Evolutionary conservation across 2,329 filamentous ascomycete genomes (phyloP), one percentile per base, ranked within the genome.

Genomic region (Hymenoscyphus salicellus): DNA sequence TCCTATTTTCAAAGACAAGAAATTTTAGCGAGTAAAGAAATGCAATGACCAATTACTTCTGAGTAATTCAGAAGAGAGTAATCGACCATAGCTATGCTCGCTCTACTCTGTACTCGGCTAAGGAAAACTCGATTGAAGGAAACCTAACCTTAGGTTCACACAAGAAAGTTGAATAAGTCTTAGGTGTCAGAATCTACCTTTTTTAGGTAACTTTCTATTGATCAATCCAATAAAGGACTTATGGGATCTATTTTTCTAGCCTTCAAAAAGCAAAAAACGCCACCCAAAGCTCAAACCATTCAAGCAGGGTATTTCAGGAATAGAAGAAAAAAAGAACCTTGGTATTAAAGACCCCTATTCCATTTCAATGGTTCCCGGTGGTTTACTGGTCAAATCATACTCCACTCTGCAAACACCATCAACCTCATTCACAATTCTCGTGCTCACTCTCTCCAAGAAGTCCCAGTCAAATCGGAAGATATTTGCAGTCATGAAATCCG

Each of bases 371-470:
- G 89, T 92, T 66, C 72, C 71, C 41, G 69, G 61, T 61, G 69
- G 82, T 78, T 84, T 80, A 79, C 82, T 82, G 68, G 79, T 81
- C 71, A 80, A 75, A 72, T 92, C 88, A 72, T 92, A 92, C 16
- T 86, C 80, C 43, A 93, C 90, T 43, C 89, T 81, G 70, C 85
- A 86, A 20, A 93, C 85, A 11, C 90, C 90, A 64, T 75, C 65
- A 36, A 74, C 69, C 57, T 92, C 87, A 72, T 92, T 94, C 65
- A 90, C 85, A 72, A 93, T 93, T 65, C 88, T 81, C 16, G 81
- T 84, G 56, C 83, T 83, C 36, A 93, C 86, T 65, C 80, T 79
- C 77, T 86, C 85, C 67, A 94, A 80, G 73, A 93, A 87, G 23
- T 82, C 80, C 69, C 83, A 83, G 30, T 66, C 61, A 23, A 66